These are phyloP conservation scores for Metarhizium brunneum DNA, from an alignment of 2,329 filamentous ascomycete species.

Conservation along the genomic window DNA sequence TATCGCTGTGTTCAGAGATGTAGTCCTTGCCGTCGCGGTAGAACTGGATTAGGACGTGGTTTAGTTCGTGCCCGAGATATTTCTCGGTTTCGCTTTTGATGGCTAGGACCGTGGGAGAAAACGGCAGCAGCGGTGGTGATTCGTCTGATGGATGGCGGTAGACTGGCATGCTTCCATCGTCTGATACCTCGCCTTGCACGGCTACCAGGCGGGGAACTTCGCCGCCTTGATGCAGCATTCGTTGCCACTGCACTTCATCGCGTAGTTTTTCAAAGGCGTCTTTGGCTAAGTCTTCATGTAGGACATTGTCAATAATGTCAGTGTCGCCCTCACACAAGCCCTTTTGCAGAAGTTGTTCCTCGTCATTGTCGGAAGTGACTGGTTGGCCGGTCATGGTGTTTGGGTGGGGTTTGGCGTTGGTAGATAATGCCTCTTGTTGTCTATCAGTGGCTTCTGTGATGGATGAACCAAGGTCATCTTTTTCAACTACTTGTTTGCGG, in stretches of 20 bases:
- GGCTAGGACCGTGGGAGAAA: conserved; percentile 61
- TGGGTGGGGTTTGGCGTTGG: no score
- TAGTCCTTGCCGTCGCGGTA: conserved; percentile 86
- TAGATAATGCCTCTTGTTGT: background rate
- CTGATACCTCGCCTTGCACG: conserved; percentile 65
- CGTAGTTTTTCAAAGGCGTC: conserved; percentile 61
- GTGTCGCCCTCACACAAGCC: conserved; percentile 75
- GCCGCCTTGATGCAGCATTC: conserved; percentile 86
- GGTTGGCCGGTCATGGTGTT: background rate
- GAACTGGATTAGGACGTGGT: conserved; percentile 86
- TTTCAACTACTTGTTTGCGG: background rate
- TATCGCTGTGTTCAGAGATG: conserved; percentile 95
- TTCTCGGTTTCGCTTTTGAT: conserved; percentile 63
- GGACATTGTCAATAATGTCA: conserved; percentile 58
- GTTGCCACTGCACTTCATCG: conserved; percentile 75
- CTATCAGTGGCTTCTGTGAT: background rate
- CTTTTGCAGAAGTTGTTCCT: conserved; percentile 27
- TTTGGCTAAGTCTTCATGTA: conserved; percentile 46
- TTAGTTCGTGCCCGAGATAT: conserved; percentile 68
- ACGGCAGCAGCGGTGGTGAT: conserved; percentile 66
- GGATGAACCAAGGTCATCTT: background rate
- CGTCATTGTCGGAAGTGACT: background rate
- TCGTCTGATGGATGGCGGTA: conserved; percentile 93
- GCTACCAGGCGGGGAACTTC: conserved; percentile 87
- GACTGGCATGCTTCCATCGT: conserved; percentile 71